Evolutionary conservation across 129 eudicot species (phyloP), one percentile per base, ranked within the genome.

Genomic region (Ambrosia artemisiifolia): DNA sequence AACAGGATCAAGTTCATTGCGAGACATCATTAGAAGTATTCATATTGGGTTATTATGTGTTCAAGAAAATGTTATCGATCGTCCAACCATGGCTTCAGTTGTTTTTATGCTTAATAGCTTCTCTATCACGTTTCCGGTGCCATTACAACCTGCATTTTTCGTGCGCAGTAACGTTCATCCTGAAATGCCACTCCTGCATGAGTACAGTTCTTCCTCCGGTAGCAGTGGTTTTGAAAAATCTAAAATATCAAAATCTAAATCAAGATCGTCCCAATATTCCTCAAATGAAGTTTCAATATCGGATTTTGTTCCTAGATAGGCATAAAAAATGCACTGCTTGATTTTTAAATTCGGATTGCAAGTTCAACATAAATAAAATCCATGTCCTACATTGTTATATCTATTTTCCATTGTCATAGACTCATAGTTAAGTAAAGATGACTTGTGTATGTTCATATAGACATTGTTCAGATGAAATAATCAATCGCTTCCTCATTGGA

Each of bases 21-120:
- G 42, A 2, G 72, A 46, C 59, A 47, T 67, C 72, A 67, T 44
- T 12, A 67, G 57, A 67, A 20, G 72, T 67, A 47, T 67, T 42
- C 72, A 67, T 33, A 67, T 67, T 30, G 72, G 72, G 7, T 46
- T 67, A 24, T 67, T 67, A 48, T 67, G 72, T 3, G 57, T 67
- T 47, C 72, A 67, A 67, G 72, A 67, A 67, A 48, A 67, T 11
- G 28, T 13, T 47, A 30, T 3, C 1, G 60, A 67, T 33, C 8
- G 72, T 12, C 72, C 72, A 67, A 67, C 42, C 60, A 67, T 67
- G 72, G 44, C 57, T 47, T 2, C n/a, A 3, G 14, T 67, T 28
- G 44, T 67, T 48, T 42, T 67, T 7, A 67, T 67, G 72, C 59
- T 67, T 47, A 32, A 47, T 48, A 48, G 72, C 16, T 47, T 48